Base-by-base conservation (phyloP, 345 rosid species). In the thale cress (Arabidopsis thaliana) region DNA sequence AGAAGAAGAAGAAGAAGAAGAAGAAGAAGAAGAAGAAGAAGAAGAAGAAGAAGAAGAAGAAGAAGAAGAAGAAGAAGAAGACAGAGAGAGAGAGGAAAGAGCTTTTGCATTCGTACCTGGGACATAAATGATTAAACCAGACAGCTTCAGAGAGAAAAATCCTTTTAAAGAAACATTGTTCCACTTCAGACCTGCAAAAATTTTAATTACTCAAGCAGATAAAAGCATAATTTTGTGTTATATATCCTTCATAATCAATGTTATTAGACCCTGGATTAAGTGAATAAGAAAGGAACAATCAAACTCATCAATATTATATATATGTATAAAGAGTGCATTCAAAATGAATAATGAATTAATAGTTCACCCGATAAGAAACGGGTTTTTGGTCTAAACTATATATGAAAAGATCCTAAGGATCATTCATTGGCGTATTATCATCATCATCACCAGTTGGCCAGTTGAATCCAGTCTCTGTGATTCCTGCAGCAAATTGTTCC, bases 401-500 rank as follows among this genome's bases (percentile, higher is more conserved):
- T 30, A 20, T 50, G 16, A 24, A 13, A 40, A 68, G 41, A 37
- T 62, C 71, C 48, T 14, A 71, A 48, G 61, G 67, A 65, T 78
- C 78, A 51, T 65, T 40, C 42, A 41, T 38, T 34, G 64, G 61
- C 1, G 36, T 65, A 24, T 23, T 6, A 24, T 65, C 72, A 61
- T 69, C 72, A 61, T 69, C 91, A 65, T 72, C 91, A 68, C 78
- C 83, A 68, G 78, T 78, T 13, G 73, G 81, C 96, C 89, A 84
- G 67, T 59, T 68, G 71, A 73, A 73, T 75, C 82, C 86, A 60
- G 41, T 49, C 66, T 81, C 83, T 59, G 83, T 79, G 62, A 74
- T 70, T 79, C 79, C 89, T 74, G 80, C 83, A 52, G 77, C 85
- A 55, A 82, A 89, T 8, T 73, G 74, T 23, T 83, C 88, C 98